Evolutionary conservation across 2,329 filamentous ascomycete genomes (phyloP), one percentile per base, ranked within the genome.

Genomic region (Polychaeton citri): DNA sequence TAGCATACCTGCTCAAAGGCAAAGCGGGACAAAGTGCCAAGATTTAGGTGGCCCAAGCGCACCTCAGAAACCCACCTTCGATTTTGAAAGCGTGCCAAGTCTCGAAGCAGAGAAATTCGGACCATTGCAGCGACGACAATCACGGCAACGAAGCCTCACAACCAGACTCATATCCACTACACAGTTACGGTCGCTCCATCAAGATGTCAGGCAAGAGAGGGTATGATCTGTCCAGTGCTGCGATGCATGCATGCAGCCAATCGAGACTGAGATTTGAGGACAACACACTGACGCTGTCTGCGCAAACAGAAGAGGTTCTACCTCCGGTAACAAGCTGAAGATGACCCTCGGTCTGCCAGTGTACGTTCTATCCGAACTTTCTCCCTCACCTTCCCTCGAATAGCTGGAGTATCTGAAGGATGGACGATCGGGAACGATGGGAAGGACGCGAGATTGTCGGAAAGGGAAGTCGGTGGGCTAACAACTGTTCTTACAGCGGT

Each of bases 341-440:
- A 98, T 98, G 90, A 95, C 90, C 68, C 85, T 98, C 71, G 90
- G 85, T 95, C 86, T 98, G 62, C 90, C 90, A 71, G 86, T 94
- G 87, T 95, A 93, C 68, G 86, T 83, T 13, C 13, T 8, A 26
- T 13, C 8, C 21, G 13, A 8, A 8, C 21, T 26, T 13, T 26
- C 21, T 26, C 21, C 21, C 21, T 26, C 21, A 8, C n/a, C n/a
- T n/a, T n/a, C n/a, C n/a, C n/a, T n/a, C n/a, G n/a, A n/a, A n/a
- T n/a, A n/a, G n/a, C n/a, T n/a, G n/a, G n/a, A n/a, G n/a, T n/a
- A n/a, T n/a, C n/a, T n/a, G n/a, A n/a, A n/a, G n/a, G n/a, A n/a
- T n/a, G n/a, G n/a, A n/a, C n/a, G n/a, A n/a, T n/a, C n/a, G n/a
- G n/a, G n/a, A n/a, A n/a, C n/a, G n/a, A n/a, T n/a, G n/a, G 28